Base-by-base conservation (phyloP, 1,139 yeast genomes). In the Yamadazyma mexicana region DNA sequence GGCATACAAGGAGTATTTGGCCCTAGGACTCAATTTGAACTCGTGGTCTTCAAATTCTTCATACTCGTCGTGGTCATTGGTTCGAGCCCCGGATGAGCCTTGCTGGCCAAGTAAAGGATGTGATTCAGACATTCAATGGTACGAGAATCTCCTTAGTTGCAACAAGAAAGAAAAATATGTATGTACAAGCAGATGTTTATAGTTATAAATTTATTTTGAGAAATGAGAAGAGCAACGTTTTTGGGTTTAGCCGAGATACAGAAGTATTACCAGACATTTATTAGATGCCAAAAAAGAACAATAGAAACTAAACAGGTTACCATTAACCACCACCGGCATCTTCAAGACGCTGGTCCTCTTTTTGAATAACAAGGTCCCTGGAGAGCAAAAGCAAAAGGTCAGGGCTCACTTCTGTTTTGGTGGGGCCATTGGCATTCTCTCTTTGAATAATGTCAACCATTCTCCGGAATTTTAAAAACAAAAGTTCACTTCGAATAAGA, bases 361-460 rank as follows among this genome's bases (percentile, higher is more conserved):
- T 80, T 47, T 84, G 84, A 10, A 85, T 73, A 2, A 89, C 69
- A 11, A 81, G 45, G 17, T 83, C 73, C 46, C 71, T 78, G 10
- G 83, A 75, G 28, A 89, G 64, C 35, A 91, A 62, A 35, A 56
- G 56, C 39, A 91, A 66, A 47, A 89, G 64, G 34, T 83, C 83
- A 0, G 59, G 60, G 33, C 69, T 66, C 12, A 68, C 52, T 27
- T 56, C 55, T 25, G 57, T 54, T 15, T 44, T 43, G 12, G 46
- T 46, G 6, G 40, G 36, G 24, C 40, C 54, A 47, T 39, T 32
- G 27, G 63, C 57, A 49, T 72, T 69, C 47, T 75, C 80, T 25
- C 87, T 62, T 53, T 87, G 95, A 45, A 89, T 79, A 37, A 88
- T 75, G 44, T 81, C 87, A 40, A 88, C 77, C 73, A 88, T 83